Evolutionary conservation across 768 basidiomycete genomes (phyloP), one percentile per base, ranked within the genome.

Genomic region (Trametes meyenii): DNA sequence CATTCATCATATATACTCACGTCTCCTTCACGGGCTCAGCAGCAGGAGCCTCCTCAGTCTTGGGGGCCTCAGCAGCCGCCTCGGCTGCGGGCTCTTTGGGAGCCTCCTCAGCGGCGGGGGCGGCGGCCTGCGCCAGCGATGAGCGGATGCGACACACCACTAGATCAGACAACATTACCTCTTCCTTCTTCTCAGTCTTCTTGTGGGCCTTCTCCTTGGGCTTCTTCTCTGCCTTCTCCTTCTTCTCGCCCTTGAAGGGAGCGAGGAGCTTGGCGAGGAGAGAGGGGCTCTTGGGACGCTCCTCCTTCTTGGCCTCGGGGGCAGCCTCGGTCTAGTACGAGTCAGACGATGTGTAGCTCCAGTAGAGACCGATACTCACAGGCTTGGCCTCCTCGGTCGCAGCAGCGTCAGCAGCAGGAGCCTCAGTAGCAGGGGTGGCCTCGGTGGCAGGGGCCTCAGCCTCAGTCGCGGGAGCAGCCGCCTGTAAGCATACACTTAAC

Each of bases 131-230:
- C 19, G 40, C n/a, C n/a, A n/a, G n/a, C 49, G 46, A 17, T 8
- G 5, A 55, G 35, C 53, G 46, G 55, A 42, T 17, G n/a, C 14
- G n/a, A 24, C 50, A 29, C 13, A 5, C 33, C 17, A 7, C 36
- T 5, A 50, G 17, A 12, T 8, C 16, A 0, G 17, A 50, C 8
- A 26, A 57, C 42, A 44, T 46, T 33, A 74, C 72, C 71, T 87
- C 86, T 67, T 88, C 85, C 78, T 89, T 88, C 81, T 89, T 90
- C 80, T 90, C 89, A 73, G 87, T 85, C 77, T 89, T 89, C 82
- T 89, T 90, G 71, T 87, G 83, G 43, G 78, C 78, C 79, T 86
- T 86, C 75, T 86, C 85, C 81, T 87, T 84, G 70, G 79, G 81
- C 65, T 76, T 81, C 77, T 82, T 90, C 67, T 87, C 85, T 57